Conservation (phyloP, 352 stramenopile species). For the Pythium dissotocum region DNA sequence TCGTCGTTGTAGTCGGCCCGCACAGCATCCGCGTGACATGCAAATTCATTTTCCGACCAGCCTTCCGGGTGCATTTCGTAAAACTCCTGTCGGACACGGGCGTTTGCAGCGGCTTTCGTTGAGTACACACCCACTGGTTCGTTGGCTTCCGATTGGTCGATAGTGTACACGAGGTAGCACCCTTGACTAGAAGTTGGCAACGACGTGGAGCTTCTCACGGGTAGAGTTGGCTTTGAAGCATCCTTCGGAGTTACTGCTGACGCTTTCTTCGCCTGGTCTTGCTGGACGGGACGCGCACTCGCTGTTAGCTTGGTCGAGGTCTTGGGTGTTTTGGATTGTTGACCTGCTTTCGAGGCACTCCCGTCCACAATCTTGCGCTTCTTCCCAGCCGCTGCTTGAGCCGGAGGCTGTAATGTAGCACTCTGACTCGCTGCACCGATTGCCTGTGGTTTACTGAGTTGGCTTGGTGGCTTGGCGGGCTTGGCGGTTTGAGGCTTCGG, state of each 20-base stretch:
- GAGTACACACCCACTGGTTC: background rate
- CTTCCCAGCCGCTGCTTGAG: background rate
- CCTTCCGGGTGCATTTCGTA: background rate
- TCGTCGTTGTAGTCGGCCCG: background rate
- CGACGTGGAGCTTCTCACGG: background rate
- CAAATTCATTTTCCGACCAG: background rate
- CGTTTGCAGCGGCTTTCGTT: background rate
- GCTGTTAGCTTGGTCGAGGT: background rate
- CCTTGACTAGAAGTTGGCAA: background rate
- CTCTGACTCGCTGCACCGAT: too few species aligned
- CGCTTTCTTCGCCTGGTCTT: background rate
- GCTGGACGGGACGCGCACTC: background rate
- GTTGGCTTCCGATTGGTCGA: background rate
- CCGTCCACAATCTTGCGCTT: background rate
- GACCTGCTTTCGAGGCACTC: background rate
- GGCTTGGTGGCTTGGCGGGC: too few species aligned
- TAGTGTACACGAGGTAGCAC: background rate
- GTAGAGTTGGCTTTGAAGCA: background rate
- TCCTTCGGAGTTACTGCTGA: background rate
- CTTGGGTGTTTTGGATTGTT: background rate
- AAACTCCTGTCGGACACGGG: background rate
- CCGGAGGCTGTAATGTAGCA: too few species aligned
- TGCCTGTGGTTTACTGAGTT: too few species aligned
- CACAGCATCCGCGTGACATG: background rate
- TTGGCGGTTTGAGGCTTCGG: too few species aligned